These are phyloP conservation scores for Myxozyma melibiosi DNA, from an alignment of 805 yeast genomes.

Conservation along the genomic window DNA sequence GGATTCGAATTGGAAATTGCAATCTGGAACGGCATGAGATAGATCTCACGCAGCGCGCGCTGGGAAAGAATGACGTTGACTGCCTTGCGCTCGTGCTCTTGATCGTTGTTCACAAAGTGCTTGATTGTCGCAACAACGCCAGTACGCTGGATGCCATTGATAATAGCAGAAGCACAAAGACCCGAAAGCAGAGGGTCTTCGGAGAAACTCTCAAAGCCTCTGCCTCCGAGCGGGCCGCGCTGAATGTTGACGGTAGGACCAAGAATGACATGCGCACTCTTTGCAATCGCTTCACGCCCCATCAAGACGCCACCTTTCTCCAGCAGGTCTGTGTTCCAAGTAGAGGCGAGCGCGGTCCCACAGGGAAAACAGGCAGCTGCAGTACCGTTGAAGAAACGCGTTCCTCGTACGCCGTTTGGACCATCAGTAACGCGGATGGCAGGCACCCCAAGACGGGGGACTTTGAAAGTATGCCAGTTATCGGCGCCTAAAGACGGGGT, in stretches of 20 bases:
- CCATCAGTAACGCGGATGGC: slow-evolving; percentile 57
- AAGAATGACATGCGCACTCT: slow-evolving; percentile 54
- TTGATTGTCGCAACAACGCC: slow-evolving; percentile 55
- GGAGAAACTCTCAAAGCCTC: slow-evolving; percentile 63
- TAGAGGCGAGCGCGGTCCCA: slow-evolving; percentile 62
- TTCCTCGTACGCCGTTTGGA: slow-evolving; percentile 67
- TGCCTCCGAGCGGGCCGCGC: slow-evolving; percentile 61
- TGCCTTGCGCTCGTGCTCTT: slow-evolving; percentile 56
- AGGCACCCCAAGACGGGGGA: slow-evolving; percentile 50
- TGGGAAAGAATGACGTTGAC: slow-evolving; percentile 55
- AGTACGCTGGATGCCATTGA: slow-evolving; percentile 56
- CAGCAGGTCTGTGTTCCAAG: slow-evolving; percentile 56
- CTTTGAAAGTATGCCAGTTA: slow-evolving; percentile 54
- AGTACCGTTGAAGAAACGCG: slow-evolving; percentile 53
- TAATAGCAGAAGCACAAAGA: slow-evolving; percentile 50
- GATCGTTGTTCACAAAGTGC: slow-evolving; percentile 66
- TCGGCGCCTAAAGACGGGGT: slow-evolving; percentile 38
- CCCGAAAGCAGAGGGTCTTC: slow-evolving; percentile 62
- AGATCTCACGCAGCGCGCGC: slow-evolving; percentile 66
- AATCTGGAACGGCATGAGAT: slow-evolving; percentile 63
- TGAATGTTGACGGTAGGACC: slow-evolving; percentile 59
- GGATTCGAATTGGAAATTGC: slow-evolving; percentile 59
- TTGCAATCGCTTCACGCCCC: slow-evolving; percentile 57
- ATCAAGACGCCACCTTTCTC: slow-evolving; percentile 54
- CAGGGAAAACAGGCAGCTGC: slow-evolving; percentile 64